Evolutionary conservation across 169 alveolate species (phyloP), one percentile per base, ranked within the genome.

Genomic region (Plasmodium cynomolgi): DNA sequence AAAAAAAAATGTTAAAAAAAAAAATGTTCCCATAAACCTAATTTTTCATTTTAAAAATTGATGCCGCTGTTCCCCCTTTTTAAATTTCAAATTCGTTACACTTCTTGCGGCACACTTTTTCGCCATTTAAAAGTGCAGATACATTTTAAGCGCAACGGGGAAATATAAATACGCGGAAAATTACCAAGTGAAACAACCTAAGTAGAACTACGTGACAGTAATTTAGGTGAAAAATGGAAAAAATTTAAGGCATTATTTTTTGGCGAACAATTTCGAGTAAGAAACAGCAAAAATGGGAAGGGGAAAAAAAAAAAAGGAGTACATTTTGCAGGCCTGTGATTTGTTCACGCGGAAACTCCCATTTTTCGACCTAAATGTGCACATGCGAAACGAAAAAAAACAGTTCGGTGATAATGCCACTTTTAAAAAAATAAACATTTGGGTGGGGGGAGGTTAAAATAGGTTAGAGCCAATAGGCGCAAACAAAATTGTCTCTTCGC

Each of bases 1-100:
- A 44, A 20, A 34, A 75, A 37, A 33, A 23, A 77, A 77, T 20
- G 33, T 77, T 44, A 77, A 77, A 75, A 75, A 77, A 77, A 77
- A 17, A 44, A 77, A 77, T 1, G 34, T 29, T 0, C 37, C 39
- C 77, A 7, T 68, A 26, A 68, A 68, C 17, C 31, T 26, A 26
- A 23, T 26, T 68, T 68, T 68, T 68, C 77, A 23, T 68, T 20
- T 68, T 68, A 68, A 68, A 29, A 20, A 68, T 68, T 68, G n/a
- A 23, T 26, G 37, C 77, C 39, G 1, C 17, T 68, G 37, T 68
- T 23, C 13, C 34, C 37, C n/a, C 77, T 68, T 68, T 50, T 68
- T 68, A 68, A 68, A n/a, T 68, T 68, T 68, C 77, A 29, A 26
- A 9, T 68, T 26, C n/a, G 77, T 68, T 68, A 68, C 37, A 68